Base-by-base conservation (phyloP, 805 yeast genomes). In the Priceomyces castillae region DNA sequence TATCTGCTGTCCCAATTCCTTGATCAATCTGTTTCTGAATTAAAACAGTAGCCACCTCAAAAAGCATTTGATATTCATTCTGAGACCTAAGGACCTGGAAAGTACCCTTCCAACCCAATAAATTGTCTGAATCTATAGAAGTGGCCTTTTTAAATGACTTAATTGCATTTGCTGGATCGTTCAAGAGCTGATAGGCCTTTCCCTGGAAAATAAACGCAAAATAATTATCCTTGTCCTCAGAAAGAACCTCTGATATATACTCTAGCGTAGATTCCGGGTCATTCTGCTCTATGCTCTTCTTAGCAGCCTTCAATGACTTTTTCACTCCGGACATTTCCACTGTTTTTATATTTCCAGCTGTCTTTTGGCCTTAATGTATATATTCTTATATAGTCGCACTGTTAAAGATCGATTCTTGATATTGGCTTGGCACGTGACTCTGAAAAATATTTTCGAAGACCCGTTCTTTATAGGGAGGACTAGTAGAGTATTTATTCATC, bases 61-160 rank as follows among this genome's bases (percentile, higher is more conserved):
- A 82, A 58, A 76, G 82, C 2, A 61, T 43, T 3, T 58, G 53
- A 48, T 65, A 67, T 42, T 78, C 74, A 2, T 67, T 58, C 25
- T 53, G 50, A 10, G 62, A 53, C 42, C 65, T 63, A 9, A 65
- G 69, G 0, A 80, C 60, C 38, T 78, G 74, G 46, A 81, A 64
- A 46, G 83, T 71, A 1, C 98, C 98, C 55, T 86, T 88, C 95
- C 94, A 90, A 0, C 90, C 95, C 19, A 77, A 59, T 1, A 80
- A 49, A 40, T 82, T 78, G 1, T 68, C 67, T 0, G 78, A 74
- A 22, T 80, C 76, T 1, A 81, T 40, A 4, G 58, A 52, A 2
- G 79, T 73, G 0, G 90, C 90, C 16, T 53, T 56, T 23, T 54
- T 53, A 52, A 82, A 84, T 9, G 74, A 59, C 19, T 48, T 49